These are phyloP conservation scores for Ogataea methylovora DNA, from an alignment of 805 yeast species.

Conservation along the genomic window DNA sequence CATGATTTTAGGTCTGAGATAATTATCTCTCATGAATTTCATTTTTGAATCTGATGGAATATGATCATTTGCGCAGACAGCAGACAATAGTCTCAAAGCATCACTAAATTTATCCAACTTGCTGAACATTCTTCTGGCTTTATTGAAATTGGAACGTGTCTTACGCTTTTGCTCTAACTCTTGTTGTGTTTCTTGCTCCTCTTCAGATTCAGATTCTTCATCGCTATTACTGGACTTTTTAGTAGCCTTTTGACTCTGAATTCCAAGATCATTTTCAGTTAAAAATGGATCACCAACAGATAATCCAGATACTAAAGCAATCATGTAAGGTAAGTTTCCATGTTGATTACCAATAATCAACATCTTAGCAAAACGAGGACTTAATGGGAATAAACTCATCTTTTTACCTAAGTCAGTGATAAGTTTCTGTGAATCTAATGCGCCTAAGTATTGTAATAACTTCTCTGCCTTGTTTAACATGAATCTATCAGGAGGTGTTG, in stretches of 20 bases:
- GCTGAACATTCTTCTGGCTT: conserved; percentile 53
- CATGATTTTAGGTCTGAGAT: conserved; percentile 72
- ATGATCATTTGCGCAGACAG: conserved; percentile 82
- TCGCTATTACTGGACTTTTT: conserved; percentile 27
- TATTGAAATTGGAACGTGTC: conserved; percentile 43
- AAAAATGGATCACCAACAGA: conserved; percentile 92
- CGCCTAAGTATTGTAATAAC: conserved; percentile 68
- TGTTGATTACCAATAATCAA: conserved; percentile 81
- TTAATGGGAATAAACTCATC: conserved; percentile 87
- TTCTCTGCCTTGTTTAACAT: conserved; percentile 60
- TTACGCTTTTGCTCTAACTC: conserved; percentile 32
- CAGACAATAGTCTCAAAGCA: conserved; percentile 66
- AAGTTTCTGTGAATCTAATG: conserved; percentile 46
- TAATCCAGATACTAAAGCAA: conserved; percentile 85
- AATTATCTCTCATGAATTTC: conserved; percentile 50
- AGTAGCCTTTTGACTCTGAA: conserved; percentile 23
- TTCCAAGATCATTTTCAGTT: conserved; percentile 66
- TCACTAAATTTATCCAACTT: conserved; percentile 72
- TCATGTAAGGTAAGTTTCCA: conserved; percentile 78
- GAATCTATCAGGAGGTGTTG: conserved; percentile 76
- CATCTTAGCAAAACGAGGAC: conserved; percentile 91
- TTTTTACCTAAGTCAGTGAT: conserved; percentile 76
- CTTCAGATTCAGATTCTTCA: conserved; percentile 29
- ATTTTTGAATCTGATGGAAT: conserved; percentile 41
- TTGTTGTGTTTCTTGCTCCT: conserved; percentile 25